Base-by-base conservation (phyloP, 2,329 filamentous ascomycete genomes). In the Hypoxylon sp. region DNA sequence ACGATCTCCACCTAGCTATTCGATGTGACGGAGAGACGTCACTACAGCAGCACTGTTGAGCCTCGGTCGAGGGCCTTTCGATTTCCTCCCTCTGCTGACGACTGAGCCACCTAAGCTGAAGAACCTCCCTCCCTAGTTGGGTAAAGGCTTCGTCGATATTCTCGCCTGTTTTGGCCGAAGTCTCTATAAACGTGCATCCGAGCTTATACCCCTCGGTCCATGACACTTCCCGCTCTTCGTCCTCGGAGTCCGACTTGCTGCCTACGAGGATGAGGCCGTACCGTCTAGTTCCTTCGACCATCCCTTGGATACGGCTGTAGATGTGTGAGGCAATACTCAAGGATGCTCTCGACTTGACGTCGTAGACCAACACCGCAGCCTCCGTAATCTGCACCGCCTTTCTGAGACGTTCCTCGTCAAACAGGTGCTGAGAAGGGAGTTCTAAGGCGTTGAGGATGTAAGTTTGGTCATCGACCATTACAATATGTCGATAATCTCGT, bases 361-460 rank as follows among this genome's bases (percentile, higher is more conserved):
- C 72, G 38, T 74, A 75, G 19, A 68, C 71, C 2, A 78, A 75
- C 23, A 82, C 69, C 2, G 79, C 80, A 3, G 79, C 80, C 43
- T 82, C 80, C n/a, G 81, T 82, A 48, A 81, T 79, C 57, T 73
- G 72, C 19, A 81, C 71, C 1, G 80, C 80, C 38, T 81, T 77
- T 36, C 74, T 74, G n/a, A 82, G 77, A 34, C 76, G 73, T 4
- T 76, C 74, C 59, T 74, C 75, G 63, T 72, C 70, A n/a, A 68
- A 70, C 2, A 81, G 68, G 58, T 80, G 75, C 32, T 74, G 67
- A 11, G 78, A 73, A 6, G 77, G 77, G 25, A 82, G 68, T 67
- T 82, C 80, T 14, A 82, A 74, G 19, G 77, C 77, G 65, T 81
- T 77, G 53, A 82, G 62, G 11, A 75, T 71, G 75, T 81, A 82